Percentiles rank a stretch among this genome's conserved stretches.
phyloP scores from a whole-genome alignment of 495 filamentous ascomycete species.

The Hyaloscypha variabilis region DNA sequence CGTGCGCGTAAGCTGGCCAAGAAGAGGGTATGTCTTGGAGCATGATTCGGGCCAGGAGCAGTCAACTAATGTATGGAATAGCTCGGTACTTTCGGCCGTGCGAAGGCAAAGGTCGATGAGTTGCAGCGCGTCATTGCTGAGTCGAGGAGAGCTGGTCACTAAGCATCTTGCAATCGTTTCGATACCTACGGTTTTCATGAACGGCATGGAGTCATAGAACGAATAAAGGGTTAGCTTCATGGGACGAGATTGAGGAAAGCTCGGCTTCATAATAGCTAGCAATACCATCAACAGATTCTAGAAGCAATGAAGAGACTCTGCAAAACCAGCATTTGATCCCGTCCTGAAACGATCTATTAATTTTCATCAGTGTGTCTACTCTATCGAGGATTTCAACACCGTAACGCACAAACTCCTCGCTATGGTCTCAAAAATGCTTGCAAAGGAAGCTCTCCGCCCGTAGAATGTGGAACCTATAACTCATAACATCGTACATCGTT shows the following conservation, averaged over 20 bases:
- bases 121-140: constrained; percentile 97
- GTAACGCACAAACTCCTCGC: constrained; percentile 29
- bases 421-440: constrained; percentile 25
- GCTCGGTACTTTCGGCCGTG: constrained; percentile 96
- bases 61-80: constrained; percentile 33
- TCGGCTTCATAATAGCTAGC: constrained; percentile 27
- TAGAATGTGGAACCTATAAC: background rate
- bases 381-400: background rate
- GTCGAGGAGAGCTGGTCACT: constrained; percentile 70
- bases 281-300: constrained; percentile 17
- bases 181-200: constrained; percentile 24
- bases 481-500: background rate
- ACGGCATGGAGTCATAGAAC: constrained; percentile 29
- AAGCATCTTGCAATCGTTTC: constrained; percentile 26
- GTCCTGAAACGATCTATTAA: background rate
- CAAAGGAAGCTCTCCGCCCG: background rate
- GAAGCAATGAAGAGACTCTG: constrained; percentile 26
- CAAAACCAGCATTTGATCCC: background rate
- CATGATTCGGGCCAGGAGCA: background rate
- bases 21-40: constrained; percentile 75
- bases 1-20: constrained; percentile 98
- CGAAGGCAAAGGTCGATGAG: constrained; percentile 99
- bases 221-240: constrained; percentile 20
- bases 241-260: constrained; percentile 28
- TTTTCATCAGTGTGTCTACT: background rate